Evolutionary conservation across 2,329 filamentous ascomycete genomes (phyloP).

Genomic region (Alternaria sp.): DNA sequence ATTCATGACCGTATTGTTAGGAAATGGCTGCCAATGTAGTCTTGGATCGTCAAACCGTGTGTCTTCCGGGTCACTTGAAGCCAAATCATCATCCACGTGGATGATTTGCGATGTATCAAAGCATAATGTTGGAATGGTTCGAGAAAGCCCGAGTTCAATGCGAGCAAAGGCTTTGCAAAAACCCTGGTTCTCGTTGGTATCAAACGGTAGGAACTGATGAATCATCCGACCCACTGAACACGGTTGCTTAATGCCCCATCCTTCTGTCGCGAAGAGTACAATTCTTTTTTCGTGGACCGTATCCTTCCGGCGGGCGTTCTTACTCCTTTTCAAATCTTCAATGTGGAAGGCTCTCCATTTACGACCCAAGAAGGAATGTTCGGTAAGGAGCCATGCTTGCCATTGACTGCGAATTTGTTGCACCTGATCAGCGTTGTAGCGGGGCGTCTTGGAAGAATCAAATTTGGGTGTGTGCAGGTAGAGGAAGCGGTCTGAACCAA

Average conservation of each 20-base stretch:
- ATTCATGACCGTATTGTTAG: constrained; percentile 51
- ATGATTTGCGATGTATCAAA: constrained; percentile 52
- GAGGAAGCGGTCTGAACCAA: constrained; percentile 54
- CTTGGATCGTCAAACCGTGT: constrained; percentile 47
- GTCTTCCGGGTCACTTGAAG: constrained; percentile 49
- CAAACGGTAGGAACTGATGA: constrained; percentile 53
- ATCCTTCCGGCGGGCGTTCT: constrained; percentile 28
- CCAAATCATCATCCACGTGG: constrained; percentile 38
- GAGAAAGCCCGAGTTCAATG: constrained; percentile 54
- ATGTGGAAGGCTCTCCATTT: constrained; percentile 54
- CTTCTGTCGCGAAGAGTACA: constrained; percentile 49
- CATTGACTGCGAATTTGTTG: constrained; percentile 35
- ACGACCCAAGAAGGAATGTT: constrained; percentile 53
- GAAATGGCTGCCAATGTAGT: constrained; percentile 32
- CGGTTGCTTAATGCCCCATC: constrained; percentile 34
- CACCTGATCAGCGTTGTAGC: constrained; percentile 21
- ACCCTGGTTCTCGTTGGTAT: constrained; percentile 44
- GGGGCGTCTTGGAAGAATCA: constrained; percentile 18
- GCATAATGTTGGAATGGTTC: constrained; percentile 47
- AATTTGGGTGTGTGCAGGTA: constrained; percentile 50
- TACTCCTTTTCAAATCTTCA: constrained; percentile 48
- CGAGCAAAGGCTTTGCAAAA: constrained; percentile 56
- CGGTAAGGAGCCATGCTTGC: constrained; percentile 45
- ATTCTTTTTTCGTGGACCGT: constrained; percentile 34
- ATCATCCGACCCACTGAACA: constrained; percentile 42